Base-by-base conservation (phyloP, 2,329 filamentous ascomycete species). In the Byssochlamys sp. region DNA sequence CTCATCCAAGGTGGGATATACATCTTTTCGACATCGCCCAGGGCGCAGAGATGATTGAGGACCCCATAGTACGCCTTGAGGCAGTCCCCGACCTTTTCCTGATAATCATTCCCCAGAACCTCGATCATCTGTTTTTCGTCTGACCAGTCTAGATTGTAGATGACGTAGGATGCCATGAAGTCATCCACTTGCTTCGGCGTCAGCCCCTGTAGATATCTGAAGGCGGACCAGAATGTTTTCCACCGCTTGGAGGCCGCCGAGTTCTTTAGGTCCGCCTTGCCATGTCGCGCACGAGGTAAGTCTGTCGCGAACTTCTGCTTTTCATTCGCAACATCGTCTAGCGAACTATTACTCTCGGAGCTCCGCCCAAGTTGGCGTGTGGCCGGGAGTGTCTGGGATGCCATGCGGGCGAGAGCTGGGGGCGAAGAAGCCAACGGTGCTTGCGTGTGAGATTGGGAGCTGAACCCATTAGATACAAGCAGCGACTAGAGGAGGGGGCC, bases 1-100 rank as follows among this genome's bases (percentile, higher is more conserved):
- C 79, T 78, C 78, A 81, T 79, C 55, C 78, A 73, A 1, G 80
- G 79, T 11, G 80, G 80, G 56, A 81, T 81, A 65, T 81, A 82
- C 80, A 82, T 82, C 68, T 81, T 81, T 64, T 81, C 80, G n/a
- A 81, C 79, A 50, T 80, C 78, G 33, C 80, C 79, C 10, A 81
- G 73, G 27, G 79, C 79, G 65, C 80, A 82, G 10, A 82, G 74
- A 58, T 81, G 79, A 64, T 82, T 81, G 31, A 81, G 68, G 12
- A 81, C 78, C 29, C 79, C 79, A 59, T 82, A 82, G 65, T 82
- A 82, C 10, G 78, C 67, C 54, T 75, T 73, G 55, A 82, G 73
- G 57, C 78, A 80, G 59, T 79, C 77, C 57, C 79, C 79, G 12
- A 81, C 78, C 48, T 75, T 77, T 48, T 77, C 64, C 62, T 77